Base-by-base conservation (phyloP, 139 green algal species). In the Chlamydomonas eustigma region DNA sequence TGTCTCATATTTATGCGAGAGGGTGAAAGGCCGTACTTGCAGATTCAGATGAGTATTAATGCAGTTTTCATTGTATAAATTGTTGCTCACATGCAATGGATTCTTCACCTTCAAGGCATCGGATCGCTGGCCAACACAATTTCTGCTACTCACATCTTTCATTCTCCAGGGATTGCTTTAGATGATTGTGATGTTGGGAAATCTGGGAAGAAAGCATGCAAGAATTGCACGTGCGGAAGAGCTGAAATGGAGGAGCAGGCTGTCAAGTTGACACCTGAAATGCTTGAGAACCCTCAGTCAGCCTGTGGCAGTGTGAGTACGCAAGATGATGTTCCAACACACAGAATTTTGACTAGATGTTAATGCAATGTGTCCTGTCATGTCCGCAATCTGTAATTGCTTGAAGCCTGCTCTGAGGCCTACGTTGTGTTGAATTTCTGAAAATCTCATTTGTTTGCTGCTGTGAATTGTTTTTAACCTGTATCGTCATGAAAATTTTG, bases 211-310 rank as follows among this genome's bases (percentile, higher is more conserved):
- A 99, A 99, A 85, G 95, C 95, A 1, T 99, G 95, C 87, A 92
- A 93, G 64, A 96, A 99, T 81, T 99, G 95, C 90, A 94, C 84
- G 1, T 99, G 95, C 80, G 95, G 95, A 2, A 82, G 93, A 0
- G 93, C 92, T 1, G 94, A 99, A 79, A 84, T 75, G 6, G 92
- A 96, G 79, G 93, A 84, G 1, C 76, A 71, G 6, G 71, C 84
- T 8, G 85, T 85, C 0, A 76, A 93, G 73, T 84, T 98, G 25
- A 96, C 93, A 22, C 79, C 89, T 34, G 93, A 96, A 4, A 93
- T 96, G 91, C 74, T 98, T 67, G 89, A 97, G 1, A 98, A 97
- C 79, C 95, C 94, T 37, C 78, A 91, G 71, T 92, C 89, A 2
- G 85, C 90, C 1, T 98, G 95, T n/a, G 37, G 24, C 12, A 64